Conservation (phyloP, 148 eudicot species). For the Chenopodium quinoa region DNA sequence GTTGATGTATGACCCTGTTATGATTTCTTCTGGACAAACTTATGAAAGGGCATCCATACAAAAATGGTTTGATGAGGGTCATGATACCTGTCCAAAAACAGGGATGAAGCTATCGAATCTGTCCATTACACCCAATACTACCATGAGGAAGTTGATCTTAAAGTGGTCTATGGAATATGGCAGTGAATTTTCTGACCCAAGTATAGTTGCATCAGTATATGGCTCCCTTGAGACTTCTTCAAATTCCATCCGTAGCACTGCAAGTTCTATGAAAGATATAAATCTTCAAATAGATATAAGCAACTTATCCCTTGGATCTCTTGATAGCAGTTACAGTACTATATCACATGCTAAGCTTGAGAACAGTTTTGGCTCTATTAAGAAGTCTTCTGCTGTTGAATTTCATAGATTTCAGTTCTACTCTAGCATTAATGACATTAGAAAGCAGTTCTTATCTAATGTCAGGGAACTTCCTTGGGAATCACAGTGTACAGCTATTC, state of each 20-base stretch:
- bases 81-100: constrained; percentile 71
- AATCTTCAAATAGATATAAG: constrained; percentile 59
- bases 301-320: constrained; percentile 53
- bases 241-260: constrained; percentile 55
- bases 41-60: constrained; percentile 75
- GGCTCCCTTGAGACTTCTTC: constrained; percentile 51
- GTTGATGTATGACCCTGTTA: constrained; percentile 83
- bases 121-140: constrained; percentile 53
- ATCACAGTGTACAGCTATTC: constrained; percentile 47
- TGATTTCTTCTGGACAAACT: constrained; percentile 79
- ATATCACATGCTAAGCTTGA: constrained; percentile 27
- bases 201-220: constrained; percentile 26
- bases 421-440: constrained; percentile 32
- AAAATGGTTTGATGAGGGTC: constrained; percentile 83
- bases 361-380: constrained; percentile 21
- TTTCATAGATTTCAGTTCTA: constrained; percentile 27
- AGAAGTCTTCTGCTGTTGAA: constrained; percentile 23
- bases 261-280: constrained; percentile 64
- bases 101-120: constrained; percentile 42
- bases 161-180: constrained; percentile 55
- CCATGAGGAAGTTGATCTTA: constrained; percentile 51
- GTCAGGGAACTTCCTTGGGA: constrained; percentile 67
- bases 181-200: constrained; percentile 35
- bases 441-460: constrained; percentile 34
- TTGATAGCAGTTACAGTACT: constrained; percentile 40